Conservation (phyloP, 2,329 filamentous ascomycete genomes). For the Cercospora sp. region DNA sequence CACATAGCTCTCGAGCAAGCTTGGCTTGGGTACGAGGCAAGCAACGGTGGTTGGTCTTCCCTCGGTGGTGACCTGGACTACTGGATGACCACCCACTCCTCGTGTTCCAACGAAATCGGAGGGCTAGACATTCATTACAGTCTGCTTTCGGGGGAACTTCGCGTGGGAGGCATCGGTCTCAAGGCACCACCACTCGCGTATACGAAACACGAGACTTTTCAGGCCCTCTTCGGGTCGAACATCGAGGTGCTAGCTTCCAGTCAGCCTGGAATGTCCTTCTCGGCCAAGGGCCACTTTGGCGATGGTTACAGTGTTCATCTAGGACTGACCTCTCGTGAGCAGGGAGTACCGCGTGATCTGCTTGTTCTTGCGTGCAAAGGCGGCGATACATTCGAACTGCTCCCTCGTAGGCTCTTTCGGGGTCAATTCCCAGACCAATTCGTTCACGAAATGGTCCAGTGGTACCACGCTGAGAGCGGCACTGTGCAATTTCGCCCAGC, state of each 20-base stretch:
- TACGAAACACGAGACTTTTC: constrained; percentile 46
- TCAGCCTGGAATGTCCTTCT: constrained; percentile 56
- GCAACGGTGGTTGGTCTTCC: background rate
- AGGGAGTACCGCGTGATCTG: constrained; percentile 27
- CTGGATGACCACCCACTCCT: constrained; percentile 14
- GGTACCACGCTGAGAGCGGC: constrained; percentile 54
- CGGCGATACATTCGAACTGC: constrained; percentile 39
- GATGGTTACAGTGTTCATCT: constrained; percentile 38
- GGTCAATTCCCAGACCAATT: constrained; percentile 56
- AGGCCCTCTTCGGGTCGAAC: constrained; percentile 55
- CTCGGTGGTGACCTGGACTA: background rate
- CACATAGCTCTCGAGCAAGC: constrained; percentile 30
- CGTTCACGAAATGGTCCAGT: constrained; percentile 58
- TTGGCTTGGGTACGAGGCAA: constrained; percentile 43
- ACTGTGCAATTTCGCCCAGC: constrained; percentile 54
- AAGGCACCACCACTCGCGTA: constrained; percentile 58
- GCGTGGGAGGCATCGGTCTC: constrained; percentile 52
- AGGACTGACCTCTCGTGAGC: constrained; percentile 32
- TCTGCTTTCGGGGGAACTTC: constrained; percentile 50
- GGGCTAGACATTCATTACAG: constrained; percentile 42
- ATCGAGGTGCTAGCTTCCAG: constrained; percentile 57
- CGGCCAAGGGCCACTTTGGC: constrained; percentile 32
- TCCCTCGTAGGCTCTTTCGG: constrained; percentile 39
- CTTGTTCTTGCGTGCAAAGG: constrained; percentile 14
- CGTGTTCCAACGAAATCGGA: background rate